Evolutionary conservation across 768 basidiomycete genomes (phyloP).

Genomic region (Multifurca ochricompacta): DNA sequence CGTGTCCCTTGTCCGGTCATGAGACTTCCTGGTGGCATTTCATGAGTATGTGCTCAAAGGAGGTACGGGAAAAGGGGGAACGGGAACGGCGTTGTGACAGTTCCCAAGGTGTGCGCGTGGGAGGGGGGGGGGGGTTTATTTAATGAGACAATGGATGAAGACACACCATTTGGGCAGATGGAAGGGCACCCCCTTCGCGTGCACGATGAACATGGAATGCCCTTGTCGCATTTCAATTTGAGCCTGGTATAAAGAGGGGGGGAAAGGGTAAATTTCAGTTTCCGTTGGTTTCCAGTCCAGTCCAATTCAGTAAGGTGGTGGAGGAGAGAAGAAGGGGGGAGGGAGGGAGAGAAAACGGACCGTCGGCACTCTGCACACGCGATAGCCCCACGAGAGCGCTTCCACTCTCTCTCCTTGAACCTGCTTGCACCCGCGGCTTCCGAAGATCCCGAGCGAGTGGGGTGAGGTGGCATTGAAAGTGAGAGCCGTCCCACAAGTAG

Average conservation of each 20-base stretch:
- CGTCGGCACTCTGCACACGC: constrained; percentile 22
- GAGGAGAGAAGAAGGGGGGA: no score
- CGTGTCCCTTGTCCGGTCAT: constrained; percentile 73
- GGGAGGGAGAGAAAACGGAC: background rate
- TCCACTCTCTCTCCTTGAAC: constrained; percentile 20
- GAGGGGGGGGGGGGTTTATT: background rate
- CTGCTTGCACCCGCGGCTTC: background rate
- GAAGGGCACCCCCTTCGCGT: constrained; percentile 68
- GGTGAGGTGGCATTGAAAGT: constrained; percentile 4
- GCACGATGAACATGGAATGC: constrained; percentile 44
- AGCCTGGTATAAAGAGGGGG: constrained; percentile 34
- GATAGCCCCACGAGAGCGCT: constrained; percentile 20
- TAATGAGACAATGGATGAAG: constrained; percentile 12
- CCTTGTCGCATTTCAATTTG: constrained; percentile 72
- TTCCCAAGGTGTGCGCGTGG: no score
- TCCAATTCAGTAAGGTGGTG: no score
- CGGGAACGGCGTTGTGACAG: no score
- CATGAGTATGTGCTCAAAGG: background rate
- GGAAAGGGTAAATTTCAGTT: no score
- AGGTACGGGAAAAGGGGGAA: background rate
- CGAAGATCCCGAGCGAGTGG: background rate
- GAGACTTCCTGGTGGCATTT: constrained; percentile 39
- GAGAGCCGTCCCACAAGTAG: background rate
- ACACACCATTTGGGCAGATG: constrained; percentile 60
- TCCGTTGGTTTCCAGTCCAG: background rate